phyloP scores from a whole-genome alignment of 2,329 filamentous ascomycete species.

The Harringtonia lauricola region DNA sequence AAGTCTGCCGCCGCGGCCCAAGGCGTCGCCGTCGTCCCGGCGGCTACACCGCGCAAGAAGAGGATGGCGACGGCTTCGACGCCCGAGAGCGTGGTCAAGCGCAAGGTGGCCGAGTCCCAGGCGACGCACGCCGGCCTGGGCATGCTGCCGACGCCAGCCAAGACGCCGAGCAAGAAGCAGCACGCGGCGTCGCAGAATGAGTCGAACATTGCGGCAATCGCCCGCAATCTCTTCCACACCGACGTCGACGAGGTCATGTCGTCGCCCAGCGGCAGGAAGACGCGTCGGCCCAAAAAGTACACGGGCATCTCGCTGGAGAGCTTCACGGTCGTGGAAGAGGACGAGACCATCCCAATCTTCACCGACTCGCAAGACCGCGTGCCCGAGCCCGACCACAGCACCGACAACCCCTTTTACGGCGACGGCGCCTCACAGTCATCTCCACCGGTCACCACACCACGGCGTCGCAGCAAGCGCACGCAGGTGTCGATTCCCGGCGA shows the following conservation, averaged over 20 bases:
- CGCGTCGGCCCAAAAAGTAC: conserved; percentile 41
- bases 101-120: conserved; percentile 5
- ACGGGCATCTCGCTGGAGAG: conserved; percentile 43
- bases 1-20: conserved; percentile 23
- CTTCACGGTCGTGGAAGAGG: conserved; percentile 44
- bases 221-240: conserved; percentile 51
- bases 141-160: conserved; percentile 68
- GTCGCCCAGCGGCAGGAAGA: conserved; percentile 26
- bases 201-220: conserved; percentile 40
- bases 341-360: conserved; percentile 58
- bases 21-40: too few species aligned
- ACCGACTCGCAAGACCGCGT: conserved; percentile 72
- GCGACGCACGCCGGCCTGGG: conserved; percentile 17
- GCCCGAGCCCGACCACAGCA: conserved; percentile 53
- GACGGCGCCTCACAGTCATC: conserved; percentile 23
- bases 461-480: conserved; percentile 44
- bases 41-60: conserved; percentile 44
- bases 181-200: conserved; percentile 34
- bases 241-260: conserved; percentile 47
- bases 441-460: conserved; percentile 19
- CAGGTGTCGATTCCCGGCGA: conserved; percentile 44
- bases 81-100: conserved; percentile 14
- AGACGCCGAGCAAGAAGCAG: conserved; percentile 59
- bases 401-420: conserved; percentile 63
- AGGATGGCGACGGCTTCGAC: conserved; percentile 29